These are phyloP conservation scores for Beauveria varroae DNA, from an alignment of 2,329 filamentous ascomycete species.

Conservation along the genomic window DNA sequence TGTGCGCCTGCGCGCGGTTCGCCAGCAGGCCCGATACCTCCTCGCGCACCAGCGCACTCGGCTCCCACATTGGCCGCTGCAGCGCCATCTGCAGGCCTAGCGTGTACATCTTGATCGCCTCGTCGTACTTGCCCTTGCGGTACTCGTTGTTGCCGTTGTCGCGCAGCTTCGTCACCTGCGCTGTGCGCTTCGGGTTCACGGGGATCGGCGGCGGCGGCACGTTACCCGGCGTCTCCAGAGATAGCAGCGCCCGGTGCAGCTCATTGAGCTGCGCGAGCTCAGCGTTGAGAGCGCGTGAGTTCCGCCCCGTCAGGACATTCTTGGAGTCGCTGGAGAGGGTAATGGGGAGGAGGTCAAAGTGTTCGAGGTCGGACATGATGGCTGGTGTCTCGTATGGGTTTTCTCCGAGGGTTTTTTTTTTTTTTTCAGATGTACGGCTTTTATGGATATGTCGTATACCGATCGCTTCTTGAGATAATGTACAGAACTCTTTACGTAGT, in stretches of 20 bases:
- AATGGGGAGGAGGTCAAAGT: conserved; percentile 77
- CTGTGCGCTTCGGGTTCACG: conserved; percentile 85
- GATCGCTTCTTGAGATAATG: not conserved
- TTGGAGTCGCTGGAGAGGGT: conserved; percentile 76
- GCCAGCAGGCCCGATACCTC: conserved; percentile 74
- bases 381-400: not conserved
- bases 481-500: not conserved
- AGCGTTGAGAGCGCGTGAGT: conserved; percentile 45
- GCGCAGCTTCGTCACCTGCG: conserved; percentile 82
- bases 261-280: conserved; percentile 44
- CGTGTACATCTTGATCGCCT: conserved; percentile 74
- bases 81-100: conserved; percentile 89
- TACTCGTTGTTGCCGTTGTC: conserved; percentile 79
- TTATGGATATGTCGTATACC: not conserved
- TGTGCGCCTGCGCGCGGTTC: conserved; percentile 85
- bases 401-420: not conserved
- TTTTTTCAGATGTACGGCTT: not conserved
- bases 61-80: conserved; percentile 79
- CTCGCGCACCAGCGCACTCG: conserved; percentile 72
- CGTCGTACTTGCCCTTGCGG: conserved; percentile 65
- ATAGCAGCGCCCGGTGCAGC: conserved; percentile 11
- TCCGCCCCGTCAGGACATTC: conserved; percentile 48
- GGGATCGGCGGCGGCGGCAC: conserved; percentile 81
- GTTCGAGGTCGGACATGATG: conserved; percentile 54
- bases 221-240: conserved; percentile 51